Base-by-base conservation (phyloP, 2,329 filamentous ascomycete genomes). In the Epichloe brachyelytri region DNA sequence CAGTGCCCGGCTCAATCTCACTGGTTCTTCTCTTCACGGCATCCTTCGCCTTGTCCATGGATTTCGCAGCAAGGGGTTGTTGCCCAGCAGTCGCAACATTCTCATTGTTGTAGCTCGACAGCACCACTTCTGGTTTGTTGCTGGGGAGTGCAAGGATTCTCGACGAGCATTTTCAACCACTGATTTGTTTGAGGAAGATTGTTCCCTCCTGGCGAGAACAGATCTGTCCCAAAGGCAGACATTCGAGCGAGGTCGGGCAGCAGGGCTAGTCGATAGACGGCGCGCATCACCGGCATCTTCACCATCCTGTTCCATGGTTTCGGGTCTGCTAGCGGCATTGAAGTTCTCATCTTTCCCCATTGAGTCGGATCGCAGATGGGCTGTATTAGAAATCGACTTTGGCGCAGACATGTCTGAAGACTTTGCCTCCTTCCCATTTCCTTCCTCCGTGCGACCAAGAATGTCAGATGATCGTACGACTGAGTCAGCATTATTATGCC, bases 381-480 rank as follows among this genome's bases (percentile, higher is more conserved):
- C 20, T 12, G 11, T 6, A 20, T 8, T 10, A 19, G n/a, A 22
- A 26, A 10, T 80, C 53, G 79, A 61, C 55, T 75, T 81, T 4
- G 78, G 76, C 48, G 78, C 71, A 19, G 73, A 68, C 10, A 77
- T 77, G 2, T 84, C 82, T 51, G 78, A 65, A 1, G 78, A 79
- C 51, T 43, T 5, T 20, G 37, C 2, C 17, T 73, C 72, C 38
- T 75, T 68, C 56, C 78, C 74, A 56, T 69, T 75, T 54, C 86
- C 84, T 56, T 87, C 84, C 49, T 79, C 79, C 63, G 84, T 74
- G 5, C 84, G 79, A 60, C 78, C 83, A 63, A 91, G 90, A 41
- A 90, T 83, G 57, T 94, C 87, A 12, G 84, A 78, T 2, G 88
- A 86, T 38, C 22, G 19, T 15, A 36, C 12, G 17, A 26, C 15